phyloP scores from a whole-genome alignment of 176 grass and related monocot species.

The Eremochloa ophiuroides region DNA sequence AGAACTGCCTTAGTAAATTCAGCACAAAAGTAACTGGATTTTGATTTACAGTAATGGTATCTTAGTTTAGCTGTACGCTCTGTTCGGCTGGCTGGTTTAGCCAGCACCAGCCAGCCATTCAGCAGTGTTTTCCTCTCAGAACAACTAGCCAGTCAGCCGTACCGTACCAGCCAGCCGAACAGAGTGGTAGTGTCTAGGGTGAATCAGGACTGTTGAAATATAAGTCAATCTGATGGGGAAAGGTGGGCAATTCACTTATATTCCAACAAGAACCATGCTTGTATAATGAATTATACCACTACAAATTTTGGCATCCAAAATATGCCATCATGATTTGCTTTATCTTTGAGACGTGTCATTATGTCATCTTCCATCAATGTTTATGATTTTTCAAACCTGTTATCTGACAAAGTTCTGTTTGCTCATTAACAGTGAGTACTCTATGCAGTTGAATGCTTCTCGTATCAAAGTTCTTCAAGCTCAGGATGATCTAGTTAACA shows the following conservation, averaged over 20 bases:
- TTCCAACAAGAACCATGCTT: neutral
- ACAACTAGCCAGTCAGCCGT: no score
- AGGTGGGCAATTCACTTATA: no score
- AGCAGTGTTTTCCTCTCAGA: no score
- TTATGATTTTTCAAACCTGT: neutral
- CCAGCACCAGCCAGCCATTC: no score
- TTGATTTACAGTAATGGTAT: neutral
- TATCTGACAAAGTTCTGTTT: conserved; percentile 26
- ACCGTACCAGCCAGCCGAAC: no score
- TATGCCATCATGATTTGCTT: neutral
- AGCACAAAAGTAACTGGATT: neutral
- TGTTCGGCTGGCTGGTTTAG: no score
- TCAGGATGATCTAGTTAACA: conserved; percentile 92
- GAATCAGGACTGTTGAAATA: no score
- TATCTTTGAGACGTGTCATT: neutral
- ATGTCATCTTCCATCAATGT: neutral
- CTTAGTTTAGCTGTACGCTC: conserved; percentile 2
- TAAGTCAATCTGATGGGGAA: no score
- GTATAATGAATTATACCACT: neutral
- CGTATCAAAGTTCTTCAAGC: conserved; percentile 98
- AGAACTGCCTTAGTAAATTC: neutral
- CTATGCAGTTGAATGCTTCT: conserved; percentile 97
- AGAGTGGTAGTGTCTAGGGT: neutral
- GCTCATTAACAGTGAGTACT: conserved; percentile 74
- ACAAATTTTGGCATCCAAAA: neutral